These are phyloP conservation scores for Conticribra weissflogii DNA, from an alignment of 108 stramenopile species.

Conservation along the genomic window DNA sequence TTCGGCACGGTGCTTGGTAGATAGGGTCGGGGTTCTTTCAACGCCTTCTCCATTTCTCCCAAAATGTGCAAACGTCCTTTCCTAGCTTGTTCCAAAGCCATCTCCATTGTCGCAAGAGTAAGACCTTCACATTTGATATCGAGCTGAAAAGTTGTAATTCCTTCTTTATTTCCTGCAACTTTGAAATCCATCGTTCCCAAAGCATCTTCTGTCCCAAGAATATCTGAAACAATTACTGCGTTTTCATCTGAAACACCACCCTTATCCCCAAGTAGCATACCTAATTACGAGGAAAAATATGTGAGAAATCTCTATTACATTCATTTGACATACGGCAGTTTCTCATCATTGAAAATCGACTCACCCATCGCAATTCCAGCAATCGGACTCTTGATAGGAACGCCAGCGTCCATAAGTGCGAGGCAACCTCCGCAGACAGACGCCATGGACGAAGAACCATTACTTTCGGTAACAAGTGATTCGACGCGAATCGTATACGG, in stretches of 20 bases:
- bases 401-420: constrained; percentile 95
- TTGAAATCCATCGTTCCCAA: constrained; percentile 91
- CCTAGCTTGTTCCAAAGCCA: constrained; percentile 85
- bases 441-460: constrained; percentile 88
- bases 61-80: constrained; percentile 77
- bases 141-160: constrained; percentile 91
- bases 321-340: no score
- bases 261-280: constrained; percentile 71
- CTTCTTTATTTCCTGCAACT: constrained; percentile 83
- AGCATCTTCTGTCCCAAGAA: constrained; percentile 86
- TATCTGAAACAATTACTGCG: constrained; percentile 83
- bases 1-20: constrained; percentile 77
- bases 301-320: no score
- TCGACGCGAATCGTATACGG: constrained; percentile 87
- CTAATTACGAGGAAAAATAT: neutral
- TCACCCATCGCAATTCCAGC: constrained; percentile 89
- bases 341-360: constrained; percentile 3
- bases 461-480: constrained; percentile 85
- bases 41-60: constrained; percentile 71
- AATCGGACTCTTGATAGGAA: constrained; percentile 78
- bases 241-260: constrained; percentile 76
- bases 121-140: constrained; percentile 94
- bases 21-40: constrained; percentile 48
- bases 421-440: constrained; percentile 92
- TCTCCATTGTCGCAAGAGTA: constrained; percentile 75